These are phyloP conservation scores for Acacia crassicarpa DNA, from an alignment of 306 rosid species.

Conservation along the genomic window DNA sequence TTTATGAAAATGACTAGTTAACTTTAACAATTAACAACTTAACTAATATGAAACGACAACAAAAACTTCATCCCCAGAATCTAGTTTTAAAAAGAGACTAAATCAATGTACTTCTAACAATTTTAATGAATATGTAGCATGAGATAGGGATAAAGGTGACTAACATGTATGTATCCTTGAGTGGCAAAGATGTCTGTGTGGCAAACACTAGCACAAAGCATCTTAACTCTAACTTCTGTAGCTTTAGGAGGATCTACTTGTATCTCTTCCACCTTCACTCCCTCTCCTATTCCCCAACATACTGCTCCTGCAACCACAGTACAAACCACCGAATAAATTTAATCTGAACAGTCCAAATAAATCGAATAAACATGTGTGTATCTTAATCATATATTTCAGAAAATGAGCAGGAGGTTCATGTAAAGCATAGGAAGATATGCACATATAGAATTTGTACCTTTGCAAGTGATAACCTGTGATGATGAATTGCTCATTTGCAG, in stretches of 20 bases:
- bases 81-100: too few relatives aligned
- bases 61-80: too few relatives aligned
- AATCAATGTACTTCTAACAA: not conserved
- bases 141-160: not conserved
- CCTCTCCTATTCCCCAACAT: slow-evolving; percentile 51
- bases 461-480: slow-evolving; percentile 31
- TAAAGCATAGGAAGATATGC: not conserved
- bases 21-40: too few relatives aligned
- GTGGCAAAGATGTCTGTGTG: slow-evolving; percentile 45
- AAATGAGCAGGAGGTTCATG: too few relatives aligned
- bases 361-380: too few relatives aligned
- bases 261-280: slow-evolving; percentile 53
- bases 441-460: slow-evolving; percentile 23
- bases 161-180: slow-evolving; percentile 43
- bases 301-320: slow-evolving; percentile 39
- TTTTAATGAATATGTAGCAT: not conserved
- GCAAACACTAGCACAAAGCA: slow-evolving; percentile 60
- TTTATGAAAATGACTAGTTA: too few relatives aligned
- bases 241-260: slow-evolving; percentile 55
- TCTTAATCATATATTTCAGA: not conserved
- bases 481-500: slow-evolving; percentile 7
- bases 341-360: not conserved
- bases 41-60: too few relatives aligned
- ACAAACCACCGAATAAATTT: not conserved
- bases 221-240: slow-evolving; percentile 54